Percentiles rank a stretch among this genome's conserved stretches.
Conservation (phyloP, 352 stramenopile genomes). For the Globisporangium cylindrosporum region DNA sequence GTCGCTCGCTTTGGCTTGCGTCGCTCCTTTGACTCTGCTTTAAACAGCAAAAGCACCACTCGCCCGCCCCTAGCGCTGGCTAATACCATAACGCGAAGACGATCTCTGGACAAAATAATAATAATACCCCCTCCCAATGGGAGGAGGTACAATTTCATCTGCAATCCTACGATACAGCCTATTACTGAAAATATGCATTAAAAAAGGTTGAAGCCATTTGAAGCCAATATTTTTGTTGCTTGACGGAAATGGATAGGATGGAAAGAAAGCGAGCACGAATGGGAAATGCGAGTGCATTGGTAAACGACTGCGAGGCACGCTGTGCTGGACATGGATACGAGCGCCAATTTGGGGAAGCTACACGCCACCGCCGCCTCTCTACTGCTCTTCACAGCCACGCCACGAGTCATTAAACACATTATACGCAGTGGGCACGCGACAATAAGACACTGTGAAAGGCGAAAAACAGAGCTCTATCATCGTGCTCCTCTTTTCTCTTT, state of each 20-base stretch:
- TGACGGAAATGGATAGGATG: background rate
- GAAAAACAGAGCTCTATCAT: background rate
- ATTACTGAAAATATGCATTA: background rate
- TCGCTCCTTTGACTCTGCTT: background rate
- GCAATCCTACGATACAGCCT: background rate
- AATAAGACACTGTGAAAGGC: background rate
- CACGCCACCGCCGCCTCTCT: background rate
- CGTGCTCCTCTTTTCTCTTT: background rate
- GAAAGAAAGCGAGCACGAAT: background rate
- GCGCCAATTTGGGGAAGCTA: too few relatives aligned
- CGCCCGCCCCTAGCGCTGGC: background rate
- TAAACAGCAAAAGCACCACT: slow-evolving; percentile 3
- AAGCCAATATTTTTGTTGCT: background rate
- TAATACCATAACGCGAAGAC: background rate
- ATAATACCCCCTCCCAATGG: background rate
- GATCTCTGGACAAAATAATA: background rate
- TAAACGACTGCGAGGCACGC: slow-evolving; percentile 2
- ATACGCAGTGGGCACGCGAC: background rate
- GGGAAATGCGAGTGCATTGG: background rate
- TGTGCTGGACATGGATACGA: too few relatives aligned
- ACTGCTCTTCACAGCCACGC: background rate
- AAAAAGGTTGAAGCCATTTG: slow-evolving; percentile 1
- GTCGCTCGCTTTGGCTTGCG: slow-evolving; percentile 8
- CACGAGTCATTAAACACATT: background rate
- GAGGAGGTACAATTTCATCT: background rate